Percentiles rank a stretch among this genome's conserved stretches.
Conservation (phyloP, 2,329 filamentous ascomycete species). For the Lecanicillium sp. region DNA sequence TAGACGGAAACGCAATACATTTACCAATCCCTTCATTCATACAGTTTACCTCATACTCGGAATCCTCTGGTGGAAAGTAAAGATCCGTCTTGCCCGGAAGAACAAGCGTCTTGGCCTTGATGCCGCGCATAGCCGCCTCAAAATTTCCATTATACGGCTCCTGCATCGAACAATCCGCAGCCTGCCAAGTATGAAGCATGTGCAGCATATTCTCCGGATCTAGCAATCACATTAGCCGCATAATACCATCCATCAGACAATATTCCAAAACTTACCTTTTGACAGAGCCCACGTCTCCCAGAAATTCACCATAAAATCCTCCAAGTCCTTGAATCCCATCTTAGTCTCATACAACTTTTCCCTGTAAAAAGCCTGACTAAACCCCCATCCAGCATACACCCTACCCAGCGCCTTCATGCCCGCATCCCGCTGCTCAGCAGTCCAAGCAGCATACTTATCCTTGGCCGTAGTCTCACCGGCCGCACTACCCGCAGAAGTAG, state of each 20-base stretch:
- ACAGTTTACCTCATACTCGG: conserved; percentile 58
- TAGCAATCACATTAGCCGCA: conserved; percentile 16
- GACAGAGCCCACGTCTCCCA: conserved; percentile 69
- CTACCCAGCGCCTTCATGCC: conserved; percentile 62
- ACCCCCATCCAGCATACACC: conserved; percentile 75
- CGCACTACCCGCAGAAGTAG: conserved; percentile 41
- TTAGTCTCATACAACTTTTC: conserved; percentile 56
- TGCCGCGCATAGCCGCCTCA: conserved; percentile 54
- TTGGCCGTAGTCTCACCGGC: conserved; percentile 19
- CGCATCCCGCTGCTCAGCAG: conserved; percentile 31
- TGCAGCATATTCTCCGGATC: conserved; percentile 67
- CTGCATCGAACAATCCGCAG: conserved; percentile 60
- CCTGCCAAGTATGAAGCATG: conserved; percentile 75
- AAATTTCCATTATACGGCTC: conserved; percentile 61
- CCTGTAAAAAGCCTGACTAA: conserved; percentile 71
- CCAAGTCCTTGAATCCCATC: conserved; percentile 58
- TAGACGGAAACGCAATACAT: conserved; percentile 29
- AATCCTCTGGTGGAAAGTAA: conserved; percentile 77
- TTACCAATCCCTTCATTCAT: conserved; percentile 26
- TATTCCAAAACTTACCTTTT: conserved; percentile 30
- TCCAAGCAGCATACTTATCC: conserved; percentile 18
- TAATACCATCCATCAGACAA: background rate
- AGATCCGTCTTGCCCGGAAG: conserved; percentile 66
- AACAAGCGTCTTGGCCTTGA: conserved; percentile 65
- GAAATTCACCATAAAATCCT: conserved; percentile 66